A percentile compares a stretch with the other conserved stretches of the same genome.
Conservation (phyloP, 2,329 filamentous ascomycete species). For the Ophiosphaerella narmari region DNA sequence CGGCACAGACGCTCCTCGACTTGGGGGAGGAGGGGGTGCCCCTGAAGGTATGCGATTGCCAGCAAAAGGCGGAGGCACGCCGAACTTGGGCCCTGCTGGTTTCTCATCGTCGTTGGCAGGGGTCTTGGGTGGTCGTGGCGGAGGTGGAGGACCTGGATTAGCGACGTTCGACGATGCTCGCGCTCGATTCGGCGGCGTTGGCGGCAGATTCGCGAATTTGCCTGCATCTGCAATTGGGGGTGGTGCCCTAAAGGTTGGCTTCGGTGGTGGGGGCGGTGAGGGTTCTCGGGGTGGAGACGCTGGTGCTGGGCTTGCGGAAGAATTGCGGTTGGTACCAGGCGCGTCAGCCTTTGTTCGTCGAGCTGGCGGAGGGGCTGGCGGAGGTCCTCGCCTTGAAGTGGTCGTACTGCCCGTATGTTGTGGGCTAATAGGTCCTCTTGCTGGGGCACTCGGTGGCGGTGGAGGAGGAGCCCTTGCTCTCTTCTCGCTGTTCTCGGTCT, state of each 20-base stretch:
- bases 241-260: conserved; percentile 78
- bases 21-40: conserved; percentile 79
- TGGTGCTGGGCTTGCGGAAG: conserved; percentile 60
- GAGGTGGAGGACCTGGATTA: conserved; percentile 67
- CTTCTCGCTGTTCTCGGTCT: conserved; percentile 54
- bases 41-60: conserved; percentile 63
- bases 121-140: conserved; percentile 59
- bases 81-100: conserved; percentile 64
- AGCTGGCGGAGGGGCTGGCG: conserved; percentile 63
- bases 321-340: conserved; percentile 43
- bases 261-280: conserved; percentile 66
- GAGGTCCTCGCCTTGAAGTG: conserved; percentile 62
- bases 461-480: conserved; percentile 65
- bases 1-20: conserved; percentile 67
- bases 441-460: conserved; percentile 57
- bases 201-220: conserved; percentile 68
- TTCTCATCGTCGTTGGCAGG: conserved; percentile 66
- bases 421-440: conserved; percentile 56
- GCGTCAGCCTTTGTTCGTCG: conserved; percentile 51
- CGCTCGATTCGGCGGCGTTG: conserved; percentile 53
- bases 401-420: conserved; percentile 26
- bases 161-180: conserved; percentile 56
- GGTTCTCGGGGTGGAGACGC: conserved; percentile 73
- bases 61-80: conserved; percentile 78
- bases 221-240: conserved; percentile 89